Conservation (phyloP, 306 rosid species). For the Cucurbita maxima region DNA sequence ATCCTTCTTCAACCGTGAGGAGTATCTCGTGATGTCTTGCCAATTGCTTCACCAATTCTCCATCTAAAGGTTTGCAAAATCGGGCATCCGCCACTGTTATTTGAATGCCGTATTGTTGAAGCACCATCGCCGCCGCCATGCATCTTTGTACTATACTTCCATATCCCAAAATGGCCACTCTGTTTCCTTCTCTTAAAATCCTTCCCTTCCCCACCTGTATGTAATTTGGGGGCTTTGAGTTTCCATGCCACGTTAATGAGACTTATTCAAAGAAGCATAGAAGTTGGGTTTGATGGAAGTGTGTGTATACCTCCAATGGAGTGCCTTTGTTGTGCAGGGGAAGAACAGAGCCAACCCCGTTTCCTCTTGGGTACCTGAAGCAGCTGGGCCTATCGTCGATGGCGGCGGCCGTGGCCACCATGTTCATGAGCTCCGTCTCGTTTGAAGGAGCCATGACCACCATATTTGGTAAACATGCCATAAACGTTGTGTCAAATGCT, state of each 20-base stretch:
- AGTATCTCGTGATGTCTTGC: constrained; percentile 43
- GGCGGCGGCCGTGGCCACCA: constrained; percentile 67
- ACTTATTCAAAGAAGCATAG: background rate
- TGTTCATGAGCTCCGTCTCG: constrained; percentile 49
- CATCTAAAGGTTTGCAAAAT: constrained; percentile 57
- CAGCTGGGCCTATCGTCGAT: constrained; percentile 51
- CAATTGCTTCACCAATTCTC: constrained; percentile 27
- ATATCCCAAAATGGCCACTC: constrained; percentile 55
- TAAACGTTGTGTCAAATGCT: constrained; percentile 54
- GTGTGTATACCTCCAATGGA: constrained; percentile 27
- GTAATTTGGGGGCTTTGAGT: background rate
- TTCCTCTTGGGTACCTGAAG: constrained; percentile 57
- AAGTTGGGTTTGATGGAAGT: background rate
- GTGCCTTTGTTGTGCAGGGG: constrained; percentile 40
- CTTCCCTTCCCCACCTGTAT: constrained; percentile 52
- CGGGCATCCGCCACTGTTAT: constrained; percentile 56
- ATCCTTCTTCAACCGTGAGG: constrained; percentile 58
- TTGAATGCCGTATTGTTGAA: constrained; percentile 24
- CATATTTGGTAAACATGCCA: constrained; percentile 67
- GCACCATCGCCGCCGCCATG: constrained; percentile 30
- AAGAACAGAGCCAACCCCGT: constrained; percentile 36
- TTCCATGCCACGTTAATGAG: background rate
- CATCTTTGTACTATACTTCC: constrained; percentile 41
- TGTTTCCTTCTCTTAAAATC: constrained; percentile 35
- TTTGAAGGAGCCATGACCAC: constrained; percentile 60